phyloP scores from a whole-genome alignment of 768 basidiomycete genomes.

The Serpula lacrymans region DNA sequence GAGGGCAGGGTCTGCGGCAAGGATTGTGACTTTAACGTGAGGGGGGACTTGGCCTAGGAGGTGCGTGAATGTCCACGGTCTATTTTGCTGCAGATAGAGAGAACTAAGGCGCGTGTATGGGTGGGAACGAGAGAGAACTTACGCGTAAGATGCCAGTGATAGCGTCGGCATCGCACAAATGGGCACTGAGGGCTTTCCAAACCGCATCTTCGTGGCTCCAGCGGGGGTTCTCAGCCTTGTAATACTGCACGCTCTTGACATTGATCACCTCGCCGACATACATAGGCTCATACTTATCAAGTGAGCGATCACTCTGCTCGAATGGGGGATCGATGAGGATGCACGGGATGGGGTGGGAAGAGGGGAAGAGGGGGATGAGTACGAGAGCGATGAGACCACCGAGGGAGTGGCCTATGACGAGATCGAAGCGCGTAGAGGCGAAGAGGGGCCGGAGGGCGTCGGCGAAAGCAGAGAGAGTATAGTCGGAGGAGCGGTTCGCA shows the following conservation, averaged over 20 bases:
- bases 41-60: constrained; percentile 8
- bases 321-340: constrained; percentile 21
- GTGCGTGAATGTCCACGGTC: constrained; percentile 11
- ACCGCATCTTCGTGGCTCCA: constrained; percentile 13
- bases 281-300: neutral
- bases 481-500: constrained; percentile 7
- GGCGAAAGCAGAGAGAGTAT: constrained; percentile 11
- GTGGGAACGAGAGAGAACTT: neutral
- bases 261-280: neutral
- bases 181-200: constrained; percentile 3
- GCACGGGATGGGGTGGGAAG: constrained; percentile 6
- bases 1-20: constrained; percentile 11
- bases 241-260: neutral
- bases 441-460: constrained; percentile 13
- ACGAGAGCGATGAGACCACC: constrained; percentile 5
- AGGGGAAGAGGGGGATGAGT: constrained; percentile 12
- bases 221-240: constrained; percentile 5
- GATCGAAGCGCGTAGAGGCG: constrained; percentile 5
- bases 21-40: constrained; percentile 12
- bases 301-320: too few relatives aligned
- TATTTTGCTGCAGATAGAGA: constrained; percentile 9
- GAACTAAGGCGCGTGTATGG: neutral
- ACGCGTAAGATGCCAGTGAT: constrained; percentile 8
- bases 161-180: constrained; percentile 6
- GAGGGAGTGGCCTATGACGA: constrained; percentile 16